Base-by-base conservation (phyloP, 2,329 filamentous ascomycete species). In the Capronia epimyces region DNA sequence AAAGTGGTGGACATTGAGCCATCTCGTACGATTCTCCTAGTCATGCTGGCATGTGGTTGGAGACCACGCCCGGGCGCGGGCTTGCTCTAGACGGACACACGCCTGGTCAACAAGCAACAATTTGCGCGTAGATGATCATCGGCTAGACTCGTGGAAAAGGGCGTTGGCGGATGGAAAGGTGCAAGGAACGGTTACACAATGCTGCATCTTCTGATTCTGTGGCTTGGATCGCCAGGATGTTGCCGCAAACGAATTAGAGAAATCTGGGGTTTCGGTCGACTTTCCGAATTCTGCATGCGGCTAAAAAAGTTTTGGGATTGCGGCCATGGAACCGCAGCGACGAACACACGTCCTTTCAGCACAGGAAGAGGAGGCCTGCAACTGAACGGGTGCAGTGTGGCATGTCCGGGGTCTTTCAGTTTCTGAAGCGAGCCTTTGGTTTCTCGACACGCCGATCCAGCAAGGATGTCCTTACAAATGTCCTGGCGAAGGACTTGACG, bases 31-130 rank as follows among this genome's bases (percentile, higher is more conserved):
- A 59, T 46, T 51, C 58, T 56, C 53, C 52, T 55, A 15, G 58
- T 58, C 58, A 60, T 59, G 36, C 25, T 57, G 50, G 49, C 54
- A 59, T 57, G 45, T 37, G 53, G 45, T 36, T 46, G 41, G 42
- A 42, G 40, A 43, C 44, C 31, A 49, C 25, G 49, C 42, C 49
- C 16, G 4, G 24, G 25, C 24, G 27, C 13, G 29, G 50, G n/a
- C 45, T 43, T 34, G 24, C 7, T 43, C 3, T 10, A 32, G 7
- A 4, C 10, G 6, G 24, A 25, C 21, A 20, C 37, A 44, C 42
- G 16, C 27, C 42, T 29, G 10, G 16, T 44, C 24, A 32, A 32
- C 5, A 32, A 32, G 22, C 7, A 37, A 20, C 16, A 20, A 37
- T 5, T 18, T 37, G 16, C 34, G 6, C 6, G 8, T 20, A 3